Evolutionary conservation across 768 basidiomycete genomes (phyloP), one percentile per base, ranked within the genome.

Genomic region (Lactarius akahatsu): DNA sequence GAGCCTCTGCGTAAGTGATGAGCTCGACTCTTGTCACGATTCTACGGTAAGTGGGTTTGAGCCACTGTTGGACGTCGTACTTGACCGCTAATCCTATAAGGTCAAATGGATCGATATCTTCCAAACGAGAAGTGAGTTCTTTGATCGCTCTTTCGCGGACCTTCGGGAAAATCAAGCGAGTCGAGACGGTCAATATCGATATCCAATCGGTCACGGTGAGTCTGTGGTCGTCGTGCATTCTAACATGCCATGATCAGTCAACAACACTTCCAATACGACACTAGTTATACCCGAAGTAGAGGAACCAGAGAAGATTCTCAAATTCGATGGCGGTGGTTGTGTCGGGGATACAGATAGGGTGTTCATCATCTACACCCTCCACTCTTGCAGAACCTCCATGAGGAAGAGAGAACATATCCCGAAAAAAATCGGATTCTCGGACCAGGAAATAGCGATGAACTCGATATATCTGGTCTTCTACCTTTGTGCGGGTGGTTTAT

Each of bases 1-100:
- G 58, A 11, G 62, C 57, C 28, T 67, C 66, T 45, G 34, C 20
- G 18, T 63, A 41, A 6, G 41, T 56, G 20, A 67, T 67, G 15
- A 56, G 62, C 20, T 26, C 13, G 32, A 0, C 1, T 15, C 67
- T 69, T 13, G 3, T 59, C 59, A 65, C 67, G 34, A 69, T 62
- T 38, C 58, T 59, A 2, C 23, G 15, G 57, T 70, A 61, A 0
- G 71, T 63, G 4, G 68, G 71, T 13, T 67, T 55, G 52, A 71
- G 59, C 73, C 73, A 74, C n/a, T 70, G 62, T 11, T 40, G n/a
- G 6, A 71, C 70, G 20, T 64, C 66, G 62, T 63, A 72, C 36
- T 66, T 66, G 8, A 62, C 55, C 8, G 73, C 66, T 16, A 72
- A 50, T 2, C 56, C 38, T 28, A 75, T 56, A 34, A 70, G 66